These are phyloP conservation scores for Tricholoma hemisulphureum DNA, from an alignment of 768 basidiomycete genomes.

Conservation along the genomic window DNA sequence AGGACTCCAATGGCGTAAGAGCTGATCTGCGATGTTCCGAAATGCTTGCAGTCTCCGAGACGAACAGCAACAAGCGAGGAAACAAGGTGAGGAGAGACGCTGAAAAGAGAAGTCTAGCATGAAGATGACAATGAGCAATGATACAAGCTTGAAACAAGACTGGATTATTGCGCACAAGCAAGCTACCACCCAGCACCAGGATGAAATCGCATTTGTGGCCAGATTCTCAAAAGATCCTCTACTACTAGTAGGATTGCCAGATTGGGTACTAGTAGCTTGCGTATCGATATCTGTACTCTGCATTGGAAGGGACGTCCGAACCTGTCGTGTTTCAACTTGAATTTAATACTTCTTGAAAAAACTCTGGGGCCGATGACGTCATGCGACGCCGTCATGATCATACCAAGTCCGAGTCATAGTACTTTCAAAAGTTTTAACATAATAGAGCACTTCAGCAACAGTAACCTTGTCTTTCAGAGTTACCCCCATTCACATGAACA, in stretches of 20 bases:
- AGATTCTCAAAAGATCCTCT: background rate
- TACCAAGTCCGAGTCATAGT: no score
- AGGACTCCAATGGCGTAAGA: conserved; percentile 67
- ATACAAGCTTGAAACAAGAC: no score
- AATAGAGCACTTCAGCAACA: no score
- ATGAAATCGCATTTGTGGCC: conserved; percentile 18
- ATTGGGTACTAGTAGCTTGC: background rate
- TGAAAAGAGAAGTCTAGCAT: conserved; percentile 22
- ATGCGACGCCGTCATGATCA: no score
- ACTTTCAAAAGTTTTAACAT: no score
- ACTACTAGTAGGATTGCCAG: background rate
- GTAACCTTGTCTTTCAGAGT: no score
- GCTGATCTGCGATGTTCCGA: conserved; percentile 32
- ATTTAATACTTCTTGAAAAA: no score
- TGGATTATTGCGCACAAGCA: conserved; percentile 26
- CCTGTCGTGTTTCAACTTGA: no score
- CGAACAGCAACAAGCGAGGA: conserved; percentile 67
- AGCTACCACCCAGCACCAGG: conserved; percentile 30
- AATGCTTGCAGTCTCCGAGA: conserved; percentile 45
- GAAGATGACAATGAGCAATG: conserved; percentile 13
- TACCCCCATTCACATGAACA: no score
- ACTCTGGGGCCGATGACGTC: background rate
- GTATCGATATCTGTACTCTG: background rate
- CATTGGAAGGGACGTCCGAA: background rate
- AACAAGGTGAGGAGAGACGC: conserved; percentile 42